Percentiles rank a stretch among this genome's conserved stretches.
Conservation (phyloP, 2,329 filamentous ascomycete species). For the Corniculantispora saksenae region DNA sequence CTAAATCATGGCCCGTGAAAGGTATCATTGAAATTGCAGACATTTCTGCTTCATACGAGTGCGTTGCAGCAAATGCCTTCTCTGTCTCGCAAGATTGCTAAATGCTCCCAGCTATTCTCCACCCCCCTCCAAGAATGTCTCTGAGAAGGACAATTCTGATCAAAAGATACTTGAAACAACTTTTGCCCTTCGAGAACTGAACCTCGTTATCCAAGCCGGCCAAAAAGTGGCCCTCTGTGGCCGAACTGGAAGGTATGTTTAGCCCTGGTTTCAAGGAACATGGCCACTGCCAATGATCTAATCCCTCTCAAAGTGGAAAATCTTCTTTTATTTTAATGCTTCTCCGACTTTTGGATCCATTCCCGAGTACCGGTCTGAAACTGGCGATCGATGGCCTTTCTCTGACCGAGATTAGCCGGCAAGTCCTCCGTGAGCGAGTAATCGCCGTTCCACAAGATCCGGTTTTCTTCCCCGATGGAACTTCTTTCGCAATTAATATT, state of each 20-base stretch:
- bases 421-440: slow-evolving; percentile 41
- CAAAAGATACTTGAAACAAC: neutral
- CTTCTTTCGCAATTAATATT: slow-evolving; percentile 38
- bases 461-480: slow-evolving; percentile 44
- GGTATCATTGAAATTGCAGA: slow-evolving; percentile 24
- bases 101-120: neutral
- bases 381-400: slow-evolving; percentile 39
- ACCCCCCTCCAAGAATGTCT: neutral
- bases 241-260: slow-evolving; percentile 24
- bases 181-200: neutral
- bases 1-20: slow-evolving; percentile 23
- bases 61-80: neutral
- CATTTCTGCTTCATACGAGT: slow-evolving; percentile 21
- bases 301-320: slow-evolving; percentile 31
- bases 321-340: slow-evolving; percentile 37
- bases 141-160: neutral
- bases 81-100: neutral
- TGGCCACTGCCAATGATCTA: neutral
- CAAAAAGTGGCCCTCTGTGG: slow-evolving; percentile 29
- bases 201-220: slow-evolving; percentile 2
- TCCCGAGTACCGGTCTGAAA: neutral
- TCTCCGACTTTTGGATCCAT: slow-evolving; percentile 36
- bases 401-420: slow-evolving; percentile 37
- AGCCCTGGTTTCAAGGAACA: neutral
- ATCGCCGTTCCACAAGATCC: slow-evolving; percentile 50